Evolutionary conservation across 139 green algal genomes (phyloP).

Genomic region (Gonium pectorale): DNA sequence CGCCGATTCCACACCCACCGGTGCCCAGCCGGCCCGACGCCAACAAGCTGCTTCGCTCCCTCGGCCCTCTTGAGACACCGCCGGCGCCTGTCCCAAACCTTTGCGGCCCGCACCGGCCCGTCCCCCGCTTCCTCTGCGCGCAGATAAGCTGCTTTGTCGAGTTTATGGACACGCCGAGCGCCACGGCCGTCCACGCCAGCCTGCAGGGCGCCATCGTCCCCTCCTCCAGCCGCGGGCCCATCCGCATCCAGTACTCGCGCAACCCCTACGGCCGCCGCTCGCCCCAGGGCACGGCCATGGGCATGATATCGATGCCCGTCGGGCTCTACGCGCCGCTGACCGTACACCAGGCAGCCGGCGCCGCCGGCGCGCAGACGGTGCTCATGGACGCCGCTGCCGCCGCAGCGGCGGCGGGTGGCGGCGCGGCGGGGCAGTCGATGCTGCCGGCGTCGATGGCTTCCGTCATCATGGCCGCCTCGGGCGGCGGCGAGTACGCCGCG

Average conservation of each 20-base stretch:
- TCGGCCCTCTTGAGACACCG: too few species aligned
- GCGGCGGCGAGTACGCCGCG: not conserved
- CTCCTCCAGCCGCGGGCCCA: slow-evolving; percentile 84
- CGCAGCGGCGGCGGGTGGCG: not conserved
- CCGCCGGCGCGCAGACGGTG: not conserved
- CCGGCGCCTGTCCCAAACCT: too few species aligned
- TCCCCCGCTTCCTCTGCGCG: too few species aligned
- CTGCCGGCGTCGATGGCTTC: slow-evolving; percentile 7
- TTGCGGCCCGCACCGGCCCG: too few species aligned
- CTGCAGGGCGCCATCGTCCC: slow-evolving; percentile 77
- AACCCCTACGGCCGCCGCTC: slow-evolving; percentile 79
- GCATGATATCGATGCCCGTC: too few species aligned
- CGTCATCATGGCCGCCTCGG: slow-evolving; percentile 14
- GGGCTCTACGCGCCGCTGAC: too few species aligned
- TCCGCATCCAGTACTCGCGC: slow-evolving; percentile 91
- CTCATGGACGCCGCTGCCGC: slow-evolving; percentile 27
- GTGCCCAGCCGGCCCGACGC: too few species aligned
- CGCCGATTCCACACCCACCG: too few species aligned
- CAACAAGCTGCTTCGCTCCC: too few species aligned
- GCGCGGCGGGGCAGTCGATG: too few species aligned
- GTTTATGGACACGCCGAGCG: slow-evolving; percentile 80
- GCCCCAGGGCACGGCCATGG: not conserved
- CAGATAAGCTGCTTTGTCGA: slow-evolving; percentile 84
- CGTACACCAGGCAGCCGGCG: too few species aligned
- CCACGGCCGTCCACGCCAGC: slow-evolving; percentile 75